These are phyloP conservation scores for Patellaria atrata DNA, from an alignment of 495 filamentous ascomycete species.

Conservation along the genomic window DNA sequence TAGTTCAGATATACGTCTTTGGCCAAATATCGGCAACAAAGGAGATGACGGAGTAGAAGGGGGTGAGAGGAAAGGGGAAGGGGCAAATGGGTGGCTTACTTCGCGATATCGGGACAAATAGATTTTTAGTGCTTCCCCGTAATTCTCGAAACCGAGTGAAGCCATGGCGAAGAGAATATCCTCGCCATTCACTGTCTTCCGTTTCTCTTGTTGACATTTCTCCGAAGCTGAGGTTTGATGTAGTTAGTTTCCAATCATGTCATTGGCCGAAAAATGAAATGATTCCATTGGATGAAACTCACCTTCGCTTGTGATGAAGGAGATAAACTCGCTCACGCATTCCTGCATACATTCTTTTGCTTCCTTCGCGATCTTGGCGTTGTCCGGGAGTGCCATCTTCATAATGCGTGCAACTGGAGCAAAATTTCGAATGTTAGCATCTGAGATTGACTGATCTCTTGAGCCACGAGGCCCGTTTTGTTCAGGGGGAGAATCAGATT, in stretches of 20 bases:
- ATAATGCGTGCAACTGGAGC: constrained; percentile 96
- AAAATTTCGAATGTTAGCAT: constrained; percentile 84
- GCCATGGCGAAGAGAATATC: constrained; percentile 99
- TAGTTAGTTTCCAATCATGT: constrained; percentile 6
- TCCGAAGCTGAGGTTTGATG: constrained; percentile 59
- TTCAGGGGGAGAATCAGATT: constrained; percentile 29
- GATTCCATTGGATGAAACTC: constrained; percentile 18
- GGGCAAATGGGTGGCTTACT: constrained; percentile 45
- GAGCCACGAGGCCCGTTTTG: constrained; percentile 4
- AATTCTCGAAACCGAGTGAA: constrained; percentile 97
- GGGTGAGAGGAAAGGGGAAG: constrained; percentile 11
- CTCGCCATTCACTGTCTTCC: constrained; percentile 97
- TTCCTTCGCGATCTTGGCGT: constrained; percentile 98
- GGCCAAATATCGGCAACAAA: constrained; percentile 17
- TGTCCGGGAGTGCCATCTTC: constrained; percentile 93
- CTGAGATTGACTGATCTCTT: constrained; percentile 30
- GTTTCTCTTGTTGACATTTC: constrained; percentile 98
- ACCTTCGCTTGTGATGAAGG: constrained; percentile 99
- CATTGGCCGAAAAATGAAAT: constrained; percentile 9
- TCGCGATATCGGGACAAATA: constrained; percentile 96
- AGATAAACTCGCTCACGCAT: constrained; percentile 99
- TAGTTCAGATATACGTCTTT: constrained; percentile 25
- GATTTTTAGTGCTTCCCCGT: constrained; percentile 92
- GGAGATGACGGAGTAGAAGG: constrained; percentile 9
- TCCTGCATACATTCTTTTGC: constrained; percentile 99